Evolutionary conservation across 345 rosid genomes (phyloP).

Genomic region (Citrus glauca): DNA sequence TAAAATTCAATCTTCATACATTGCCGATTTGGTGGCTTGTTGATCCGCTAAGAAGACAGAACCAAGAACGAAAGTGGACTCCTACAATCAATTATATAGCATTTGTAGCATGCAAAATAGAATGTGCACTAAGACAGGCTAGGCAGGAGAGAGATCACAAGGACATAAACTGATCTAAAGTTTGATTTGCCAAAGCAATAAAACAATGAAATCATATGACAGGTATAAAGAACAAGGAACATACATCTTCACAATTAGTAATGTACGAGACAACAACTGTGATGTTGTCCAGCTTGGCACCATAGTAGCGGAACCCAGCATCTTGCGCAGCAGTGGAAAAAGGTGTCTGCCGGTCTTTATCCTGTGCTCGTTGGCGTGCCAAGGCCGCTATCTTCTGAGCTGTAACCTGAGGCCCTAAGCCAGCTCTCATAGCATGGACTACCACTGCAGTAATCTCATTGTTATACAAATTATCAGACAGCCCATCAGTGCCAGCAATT

Average conservation of each 20-base stretch:
- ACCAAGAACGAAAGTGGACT: neutral
- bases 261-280: constrained; percentile 93
- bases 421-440: constrained; percentile 92
- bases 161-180: neutral
- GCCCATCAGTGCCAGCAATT: constrained; percentile 91
- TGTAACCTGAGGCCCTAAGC: constrained; percentile 80
- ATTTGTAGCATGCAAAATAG: neutral
- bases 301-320: constrained; percentile 96
- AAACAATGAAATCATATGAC: neutral
- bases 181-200: neutral
- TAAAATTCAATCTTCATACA: neutral
- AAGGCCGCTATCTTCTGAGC: constrained; percentile 98
- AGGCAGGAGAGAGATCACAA: neutral
- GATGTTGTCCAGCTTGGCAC: constrained; percentile 98
- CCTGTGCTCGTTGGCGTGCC: constrained; percentile 95
- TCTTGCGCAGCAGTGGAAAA: constrained; percentile 98
- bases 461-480: constrained; percentile 91
- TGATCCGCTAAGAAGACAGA: neutral
- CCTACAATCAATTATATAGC: neutral
- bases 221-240: neutral
- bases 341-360: constrained; percentile 88
- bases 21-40: neutral
- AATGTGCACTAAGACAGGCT: neutral
- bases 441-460: constrained; percentile 95
- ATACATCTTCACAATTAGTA: constrained; percentile 43